Percentiles rank a stretch among this genome's conserved stretches.
phyloP scores from a whole-genome alignment of 2,329 filamentous ascomycete genomes.

The Ophiostoma fasciatum region DNA sequence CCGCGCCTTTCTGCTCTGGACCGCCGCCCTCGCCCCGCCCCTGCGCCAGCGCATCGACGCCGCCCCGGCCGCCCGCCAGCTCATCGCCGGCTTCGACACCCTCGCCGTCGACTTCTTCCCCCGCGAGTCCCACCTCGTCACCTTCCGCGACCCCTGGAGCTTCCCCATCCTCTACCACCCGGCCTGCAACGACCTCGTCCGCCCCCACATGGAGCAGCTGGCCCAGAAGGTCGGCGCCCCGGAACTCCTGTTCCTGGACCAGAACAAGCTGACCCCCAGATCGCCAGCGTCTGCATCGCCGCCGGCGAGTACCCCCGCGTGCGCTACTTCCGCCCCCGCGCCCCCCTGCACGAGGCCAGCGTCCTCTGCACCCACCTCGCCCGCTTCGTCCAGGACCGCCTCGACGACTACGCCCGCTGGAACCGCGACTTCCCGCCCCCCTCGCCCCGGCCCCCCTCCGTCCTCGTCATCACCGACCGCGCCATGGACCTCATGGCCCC shows the following conservation, averaged over 20 bases:
- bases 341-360: conserved; percentile 68
- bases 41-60: conserved; percentile 62
- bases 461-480: conserved; percentile 76
- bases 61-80: conserved; percentile 51
- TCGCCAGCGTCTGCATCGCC: conserved; percentile 75
- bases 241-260: background rate
- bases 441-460: conserved; percentile 62
- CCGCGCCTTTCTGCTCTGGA: conserved; percentile 75
- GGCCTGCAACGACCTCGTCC: conserved; percentile 69
- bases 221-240: conserved; percentile 59
- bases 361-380: conserved; percentile 82
- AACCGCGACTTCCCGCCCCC: conserved; percentile 73
- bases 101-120: conserved; percentile 82
- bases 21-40: conserved; percentile 52
- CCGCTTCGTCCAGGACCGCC: conserved; percentile 77
- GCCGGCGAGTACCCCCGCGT: conserved; percentile 91
- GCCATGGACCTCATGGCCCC: conserved; percentile 87
- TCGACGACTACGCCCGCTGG: conserved; percentile 77
- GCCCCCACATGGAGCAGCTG: conserved; percentile 66
- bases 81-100: conserved; percentile 67
- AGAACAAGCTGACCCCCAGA: conserved; percentile 29
- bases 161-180: conserved; percentile 90
- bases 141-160: conserved; percentile 89
- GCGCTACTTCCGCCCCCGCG: conserved; percentile 69
- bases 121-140: conserved; percentile 78